These are phyloP conservation scores for Streptanthus diversifolius DNA, from an alignment of 345 rosid species.

Conservation along the genomic window DNA sequence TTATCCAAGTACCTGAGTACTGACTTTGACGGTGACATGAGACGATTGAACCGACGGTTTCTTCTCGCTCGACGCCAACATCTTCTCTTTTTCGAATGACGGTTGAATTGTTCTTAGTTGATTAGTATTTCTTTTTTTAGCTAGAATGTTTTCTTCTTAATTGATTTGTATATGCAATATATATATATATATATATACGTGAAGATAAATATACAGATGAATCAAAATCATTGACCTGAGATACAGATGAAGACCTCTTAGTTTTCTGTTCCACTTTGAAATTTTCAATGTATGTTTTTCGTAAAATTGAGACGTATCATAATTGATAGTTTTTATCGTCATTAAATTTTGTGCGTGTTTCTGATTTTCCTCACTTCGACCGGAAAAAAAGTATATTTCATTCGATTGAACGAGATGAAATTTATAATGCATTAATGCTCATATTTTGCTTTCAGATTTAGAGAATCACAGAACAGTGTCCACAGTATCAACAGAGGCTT, in stretches of 20 bases:
- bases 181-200: neutral
- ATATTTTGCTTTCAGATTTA: neutral
- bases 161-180: too few species aligned
- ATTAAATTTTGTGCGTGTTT: neutral
- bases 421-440: too few species aligned
- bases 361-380: neutral
- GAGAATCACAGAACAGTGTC: neutral
- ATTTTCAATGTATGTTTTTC: too few species aligned
- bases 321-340: neutral
- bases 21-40: conserved; percentile 10
- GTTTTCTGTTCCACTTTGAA: conserved; percentile 17
- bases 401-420: neutral
- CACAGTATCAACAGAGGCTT: neutral
- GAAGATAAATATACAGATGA: neutral
- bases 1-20: neutral
- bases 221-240: too few species aligned
- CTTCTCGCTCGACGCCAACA: conserved; percentile 3
- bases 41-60: neutral
- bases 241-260: conserved; percentile 1
- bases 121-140: too few species aligned
- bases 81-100: neutral
- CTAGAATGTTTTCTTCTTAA: too few species aligned
- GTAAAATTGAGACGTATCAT: too few species aligned
- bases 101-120: neutral
- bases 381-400: neutral